Evolutionary conservation across 2,329 filamentous ascomycete genomes (phyloP), one percentile per base, ranked within the genome.

Genomic region (Cordyceps javanica): DNA sequence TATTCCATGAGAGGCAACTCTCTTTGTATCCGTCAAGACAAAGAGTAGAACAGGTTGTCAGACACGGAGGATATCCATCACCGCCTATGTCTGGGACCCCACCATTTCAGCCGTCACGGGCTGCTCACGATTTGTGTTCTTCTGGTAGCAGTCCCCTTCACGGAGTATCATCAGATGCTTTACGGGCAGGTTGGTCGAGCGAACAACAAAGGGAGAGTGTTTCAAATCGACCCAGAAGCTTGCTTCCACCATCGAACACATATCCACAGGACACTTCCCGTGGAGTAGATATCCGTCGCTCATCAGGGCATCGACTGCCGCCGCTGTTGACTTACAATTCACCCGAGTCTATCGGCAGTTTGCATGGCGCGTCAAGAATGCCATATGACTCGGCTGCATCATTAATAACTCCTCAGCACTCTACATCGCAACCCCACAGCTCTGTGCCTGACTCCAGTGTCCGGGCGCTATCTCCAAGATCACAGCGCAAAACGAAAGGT

Each of bases 31-130:
- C 75, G 76, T 75, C 71, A 78, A 80, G 78, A 74, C 74, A 68
- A 66, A 66, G 66, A 63, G 62, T 62, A 76, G 76, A 80, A 74
- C 73, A 77, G 75, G 78, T 76, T 77, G 76, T 77, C 75, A 78
- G 76, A 67, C 75, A 75, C 68, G 77, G 77, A 77, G 82, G 80
- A 70, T 88, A 88, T 75, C 85, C 84, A 70, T 88, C 85, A 79
- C 85, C 85, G 76, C 85, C 85, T 79, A 88, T 88, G 85, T 87
- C 85, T 78, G 83, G 82, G 70, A 86, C 85, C 77, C 82, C 84
- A 67, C 79, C 79, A 65, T 75, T 80, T 66, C 80, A 82, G 72
- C 76, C 78, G 70, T 84, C 50, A 23, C 28, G 46, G 23, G 23
- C 55, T 57, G 55, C 55, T 21, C 55, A 36, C 16, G 54, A 42